These are phyloP conservation scores for Calophaca sinica DNA, from an alignment of 306 rosid species.

Conservation along the genomic window DNA sequence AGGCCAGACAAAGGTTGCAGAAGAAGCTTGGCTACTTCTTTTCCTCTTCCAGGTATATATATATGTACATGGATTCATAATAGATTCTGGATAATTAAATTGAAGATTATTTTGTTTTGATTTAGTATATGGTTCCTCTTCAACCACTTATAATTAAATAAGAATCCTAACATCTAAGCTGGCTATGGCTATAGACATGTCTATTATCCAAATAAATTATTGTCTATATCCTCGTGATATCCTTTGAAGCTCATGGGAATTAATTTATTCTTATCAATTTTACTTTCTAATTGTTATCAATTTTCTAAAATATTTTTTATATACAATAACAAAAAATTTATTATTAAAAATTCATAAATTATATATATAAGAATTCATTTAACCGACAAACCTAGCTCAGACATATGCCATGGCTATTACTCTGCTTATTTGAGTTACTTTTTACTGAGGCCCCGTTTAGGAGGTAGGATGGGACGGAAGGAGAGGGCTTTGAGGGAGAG, in stretches of 20 bases:
- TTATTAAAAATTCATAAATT: not conserved
- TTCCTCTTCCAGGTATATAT: constrained; percentile 51
- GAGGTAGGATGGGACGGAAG: too few relatives aligned
- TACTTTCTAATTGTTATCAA: too few relatives aligned
- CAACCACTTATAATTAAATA: too few relatives aligned
- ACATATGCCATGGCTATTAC: not conserved
- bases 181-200: too few relatives aligned
- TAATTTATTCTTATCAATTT: too few relatives aligned
- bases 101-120: not conserved
- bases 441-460: too few relatives aligned
- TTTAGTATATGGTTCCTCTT: too few relatives aligned
- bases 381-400: too few relatives aligned
- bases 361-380: too few relatives aligned
- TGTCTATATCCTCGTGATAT: not conserved
- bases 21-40: constrained; percentile 54
- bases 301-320: not conserved
- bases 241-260: not conserved
- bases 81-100: not conserved
- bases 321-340: not conserved
- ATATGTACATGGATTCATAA: not conserved
- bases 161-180: not conserved
- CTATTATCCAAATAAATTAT: not conserved
- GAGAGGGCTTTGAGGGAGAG: too few relatives aligned
- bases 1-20: constrained; percentile 55
- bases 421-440: not conserved